Evolutionary conservation across 768 basidiomycete species (phyloP).

Genomic region (Pleurotus sapidus): DNA sequence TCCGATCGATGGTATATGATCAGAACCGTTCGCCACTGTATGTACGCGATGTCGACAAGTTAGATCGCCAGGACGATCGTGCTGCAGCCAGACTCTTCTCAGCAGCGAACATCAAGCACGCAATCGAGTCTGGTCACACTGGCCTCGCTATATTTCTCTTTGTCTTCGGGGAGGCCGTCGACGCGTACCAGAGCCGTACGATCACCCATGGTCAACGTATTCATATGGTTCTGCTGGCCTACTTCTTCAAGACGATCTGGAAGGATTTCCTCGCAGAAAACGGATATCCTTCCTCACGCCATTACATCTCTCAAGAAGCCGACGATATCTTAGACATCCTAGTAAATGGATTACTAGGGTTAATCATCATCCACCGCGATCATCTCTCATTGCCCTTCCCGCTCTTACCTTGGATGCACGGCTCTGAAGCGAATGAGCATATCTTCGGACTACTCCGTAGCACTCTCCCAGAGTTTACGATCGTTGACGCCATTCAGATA

Average conservation of each 20-base stretch:
- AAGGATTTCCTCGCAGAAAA: background rate
- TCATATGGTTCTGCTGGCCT: slow-evolving; percentile 14
- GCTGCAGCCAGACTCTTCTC: slow-evolving; percentile 31
- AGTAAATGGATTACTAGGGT: background rate
- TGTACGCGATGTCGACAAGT: slow-evolving; percentile 25
- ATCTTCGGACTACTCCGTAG: slow-evolving; percentile 15
- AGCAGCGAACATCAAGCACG: slow-evolving; percentile 17
- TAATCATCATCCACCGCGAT: background rate
- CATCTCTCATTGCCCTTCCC: slow-evolving; percentile 4
- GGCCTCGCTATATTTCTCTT: slow-evolving; percentile 25
- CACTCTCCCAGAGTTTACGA: slow-evolving; percentile 14
- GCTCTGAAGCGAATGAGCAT: slow-evolving; percentile 20
- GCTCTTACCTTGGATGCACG: slow-evolving; percentile 22
- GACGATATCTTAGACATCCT: background rate
- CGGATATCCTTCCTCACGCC: background rate
- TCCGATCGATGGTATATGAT: slow-evolving; percentile 15
- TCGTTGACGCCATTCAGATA: slow-evolving; percentile 14
- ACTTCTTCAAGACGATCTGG: background rate
- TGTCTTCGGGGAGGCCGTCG: slow-evolving; percentile 23
- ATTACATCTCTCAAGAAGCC: background rate
- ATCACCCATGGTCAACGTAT: slow-evolving; percentile 16
- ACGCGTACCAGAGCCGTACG: slow-evolving; percentile 24
- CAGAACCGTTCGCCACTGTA: slow-evolving; percentile 19
- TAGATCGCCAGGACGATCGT: slow-evolving; percentile 33
- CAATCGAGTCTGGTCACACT: slow-evolving; percentile 10